Evolutionary conservation across 352 stramenopile species (phyloP).

Genomic region (Halophytophthora batemanensis): DNA sequence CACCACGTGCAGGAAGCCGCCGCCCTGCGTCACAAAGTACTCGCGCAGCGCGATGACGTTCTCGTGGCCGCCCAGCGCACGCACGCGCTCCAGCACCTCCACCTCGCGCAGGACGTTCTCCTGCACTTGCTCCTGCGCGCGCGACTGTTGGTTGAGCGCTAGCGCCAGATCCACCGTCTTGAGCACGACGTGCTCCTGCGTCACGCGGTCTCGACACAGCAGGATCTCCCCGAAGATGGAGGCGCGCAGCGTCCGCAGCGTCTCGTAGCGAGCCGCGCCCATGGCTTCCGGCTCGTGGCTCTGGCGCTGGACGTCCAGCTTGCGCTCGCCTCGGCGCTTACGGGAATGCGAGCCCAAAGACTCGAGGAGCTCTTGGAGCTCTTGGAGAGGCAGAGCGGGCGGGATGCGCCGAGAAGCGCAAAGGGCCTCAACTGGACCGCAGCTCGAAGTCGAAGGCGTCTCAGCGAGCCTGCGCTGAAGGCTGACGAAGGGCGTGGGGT

Average conservation of each 20-base stretch:
- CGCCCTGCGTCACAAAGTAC: conserved; percentile 56
- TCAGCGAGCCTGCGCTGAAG: too few relatives aligned
- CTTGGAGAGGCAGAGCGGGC: too few relatives aligned
- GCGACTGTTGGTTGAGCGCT: conserved; percentile 51
- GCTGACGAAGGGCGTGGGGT: too few relatives aligned
- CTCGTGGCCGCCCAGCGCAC: conserved; percentile 51
- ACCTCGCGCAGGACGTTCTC: conserved; percentile 72
- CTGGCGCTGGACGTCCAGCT: neutral
- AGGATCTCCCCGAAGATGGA: conserved; percentile 75
- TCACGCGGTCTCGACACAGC: conserved; percentile 53
- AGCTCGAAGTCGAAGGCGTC: too few relatives aligned
- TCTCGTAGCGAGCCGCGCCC: conserved; percentile 39
- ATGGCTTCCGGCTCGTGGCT: conserved; percentile 2
- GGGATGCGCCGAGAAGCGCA: too few relatives aligned
- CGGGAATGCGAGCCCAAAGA: neutral
- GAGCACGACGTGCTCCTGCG: conserved; percentile 53
- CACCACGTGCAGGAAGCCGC: conserved; percentile 57
- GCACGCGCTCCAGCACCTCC: conserved; percentile 56
- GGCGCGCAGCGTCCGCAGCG: conserved; percentile 36
- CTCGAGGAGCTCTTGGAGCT: too few relatives aligned
- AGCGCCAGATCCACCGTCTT: conserved; percentile 70
- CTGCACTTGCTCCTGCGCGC: conserved; percentile 45
- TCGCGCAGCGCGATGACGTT: conserved; percentile 72
- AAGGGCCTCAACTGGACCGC: too few relatives aligned
- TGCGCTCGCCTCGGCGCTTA: neutral